Base-by-base conservation (phyloP, 1,284 basidiomycete genomes). In the Microbotryomycetes sp. region DNA sequence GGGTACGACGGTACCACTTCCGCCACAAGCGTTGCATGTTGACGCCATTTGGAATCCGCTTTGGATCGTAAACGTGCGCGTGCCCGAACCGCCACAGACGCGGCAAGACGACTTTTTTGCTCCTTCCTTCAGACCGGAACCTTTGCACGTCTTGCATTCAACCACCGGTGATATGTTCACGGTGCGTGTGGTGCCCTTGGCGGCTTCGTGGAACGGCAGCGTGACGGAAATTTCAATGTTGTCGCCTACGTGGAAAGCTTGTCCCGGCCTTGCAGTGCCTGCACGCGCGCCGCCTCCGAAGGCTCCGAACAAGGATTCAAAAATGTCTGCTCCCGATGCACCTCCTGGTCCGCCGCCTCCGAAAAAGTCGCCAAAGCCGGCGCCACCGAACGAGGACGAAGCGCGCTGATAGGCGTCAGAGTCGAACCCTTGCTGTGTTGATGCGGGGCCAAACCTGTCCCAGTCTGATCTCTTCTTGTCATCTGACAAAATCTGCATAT, bases 11-110 rank as follows among this genome's bases (percentile, higher is more conserved):
- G 83, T 83, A 18, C 96, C 96, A 16, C 82, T 80, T n/a, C 96
- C 96, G 26, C 82, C 79, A 76, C 96, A 99, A 26, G 82, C 76
- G 56, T 81, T 80, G 76, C 96, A 99, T 26, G 91, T 93, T 69
- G 86, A 89, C 13, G 92, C 87, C 91, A 99, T 96, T 75, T 93
- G 89, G 84, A 98, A 98, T 18, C 96, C 96, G 74, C 82, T 86
- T 75, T 92, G 87, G 71, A 98, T 85, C 58, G 93, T 87, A 77
- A 90, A 97, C 15, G 91, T 91, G 74, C 86, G 83, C 49, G 87
- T 86, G 27, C 96, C 96, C 13, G 87, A 83, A 51, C 96, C 96
- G 56, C 85, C 82, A 77, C 96, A 99, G 47, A 85, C 77, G 50
- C 79, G 74, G 76, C 96, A 99, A 24, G 85, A 84, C 57, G 83